Evolutionary conservation across 768 basidiomycete genomes (phyloP).

Genomic region (Hydnomerulius pinastri): DNA sequence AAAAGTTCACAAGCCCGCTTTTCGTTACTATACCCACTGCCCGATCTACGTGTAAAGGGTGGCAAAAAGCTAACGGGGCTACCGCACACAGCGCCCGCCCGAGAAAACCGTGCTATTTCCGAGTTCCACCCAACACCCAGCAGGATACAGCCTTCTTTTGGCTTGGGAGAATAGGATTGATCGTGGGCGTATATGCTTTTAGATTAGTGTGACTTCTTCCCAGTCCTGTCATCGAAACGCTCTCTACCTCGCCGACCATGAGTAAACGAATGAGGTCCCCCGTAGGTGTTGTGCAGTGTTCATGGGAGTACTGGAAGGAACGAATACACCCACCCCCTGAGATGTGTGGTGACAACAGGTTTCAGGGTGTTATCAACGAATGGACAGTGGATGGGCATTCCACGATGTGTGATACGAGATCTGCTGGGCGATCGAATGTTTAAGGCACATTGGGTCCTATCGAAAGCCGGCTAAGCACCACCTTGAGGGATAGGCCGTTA

Average conservation of each 20-base stretch:
- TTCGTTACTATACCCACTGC: slow-evolving; percentile 1
- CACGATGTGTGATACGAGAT: neutral
- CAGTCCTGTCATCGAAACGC: slow-evolving; percentile 3
- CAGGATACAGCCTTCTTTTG: too few relatives aligned
- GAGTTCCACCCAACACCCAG: too few relatives aligned
- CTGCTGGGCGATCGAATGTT: neutral
- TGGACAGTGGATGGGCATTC: neutral
- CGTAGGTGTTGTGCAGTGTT: neutral
- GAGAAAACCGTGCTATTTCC: slow-evolving; percentile 10
- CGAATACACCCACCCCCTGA: neutral
- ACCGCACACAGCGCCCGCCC: slow-evolving; percentile 3
- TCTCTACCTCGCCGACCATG: neutral
- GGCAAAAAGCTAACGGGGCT: neutral
- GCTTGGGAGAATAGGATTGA: slow-evolving; percentile 6
- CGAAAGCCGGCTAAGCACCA: neutral
- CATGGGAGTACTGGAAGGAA: neutral
- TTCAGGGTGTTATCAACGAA: neutral
- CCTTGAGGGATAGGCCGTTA: neutral
- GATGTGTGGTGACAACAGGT: too few relatives aligned
- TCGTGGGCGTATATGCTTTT: slow-evolving; percentile 4
- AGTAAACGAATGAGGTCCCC: neutral
- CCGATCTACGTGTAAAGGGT: neutral
- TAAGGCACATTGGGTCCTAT: neutral
- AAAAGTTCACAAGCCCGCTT: slow-evolving; percentile 13
- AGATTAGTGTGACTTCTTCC: slow-evolving; percentile 11